phyloP scores from a whole-genome alignment of 108 stramenopile genomes.

The Fragilaria crotonensis region DNA sequence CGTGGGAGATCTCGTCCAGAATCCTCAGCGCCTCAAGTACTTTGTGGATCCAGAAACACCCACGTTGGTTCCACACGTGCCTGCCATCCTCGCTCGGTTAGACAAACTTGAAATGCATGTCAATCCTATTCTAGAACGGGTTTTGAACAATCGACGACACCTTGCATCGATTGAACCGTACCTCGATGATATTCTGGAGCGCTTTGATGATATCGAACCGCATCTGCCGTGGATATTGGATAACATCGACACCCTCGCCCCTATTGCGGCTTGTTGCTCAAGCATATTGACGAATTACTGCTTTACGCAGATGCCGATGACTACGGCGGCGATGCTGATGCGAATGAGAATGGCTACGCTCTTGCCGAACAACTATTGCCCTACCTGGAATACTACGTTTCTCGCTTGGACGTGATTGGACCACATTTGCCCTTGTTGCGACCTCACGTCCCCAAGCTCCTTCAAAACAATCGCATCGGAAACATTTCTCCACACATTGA shows the following conservation, averaged over 20 bases:
- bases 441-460: constrained; percentile 53
- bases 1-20: constrained; percentile 27
- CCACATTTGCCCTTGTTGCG: constrained; percentile 62
- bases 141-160: constrained; percentile 61
- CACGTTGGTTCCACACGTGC: constrained; percentile 51
- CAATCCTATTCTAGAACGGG: constrained; percentile 43
- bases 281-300: constrained; percentile 62
- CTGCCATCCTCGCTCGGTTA: constrained; percentile 47
- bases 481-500: constrained; percentile 54
- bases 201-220: constrained; percentile 69
- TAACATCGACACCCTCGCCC: constrained; percentile 65
- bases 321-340: constrained; percentile 13
- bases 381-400: constrained; percentile 49
- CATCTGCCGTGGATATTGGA: constrained; percentile 70
- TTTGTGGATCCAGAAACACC: constrained; percentile 59
- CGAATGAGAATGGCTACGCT: constrained; percentile 27
- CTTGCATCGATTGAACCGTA: constrained; percentile 57
- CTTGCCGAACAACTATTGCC: constrained; percentile 62
- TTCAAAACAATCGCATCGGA: constrained; percentile 57
- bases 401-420: constrained; percentile 47
- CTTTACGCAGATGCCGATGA: constrained; percentile 46
- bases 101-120: constrained; percentile 59
- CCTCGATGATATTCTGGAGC: constrained; percentile 41
- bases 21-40: constrained; percentile 37
- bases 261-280: constrained; percentile 60